phyloP scores from a whole-genome alignment of 148 eudicot genomes.

The Rhododendron williamsianum region DNA sequence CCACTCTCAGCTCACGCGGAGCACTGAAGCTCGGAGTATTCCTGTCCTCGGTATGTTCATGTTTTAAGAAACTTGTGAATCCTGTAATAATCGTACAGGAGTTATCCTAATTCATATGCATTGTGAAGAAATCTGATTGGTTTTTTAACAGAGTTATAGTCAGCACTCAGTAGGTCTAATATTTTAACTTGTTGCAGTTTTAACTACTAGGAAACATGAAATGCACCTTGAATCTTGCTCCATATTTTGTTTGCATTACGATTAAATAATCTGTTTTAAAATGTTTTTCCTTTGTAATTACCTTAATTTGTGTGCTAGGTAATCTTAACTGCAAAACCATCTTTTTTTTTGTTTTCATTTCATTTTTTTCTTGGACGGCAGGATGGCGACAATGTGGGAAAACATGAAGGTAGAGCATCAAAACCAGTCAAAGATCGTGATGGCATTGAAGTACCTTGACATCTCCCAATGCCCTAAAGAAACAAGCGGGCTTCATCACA shows the following conservation, averaged over 20 bases:
- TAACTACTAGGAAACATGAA: neutral
- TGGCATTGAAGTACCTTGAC: slow-evolving; percentile 38
- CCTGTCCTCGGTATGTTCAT: neutral
- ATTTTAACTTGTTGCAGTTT: neutral
- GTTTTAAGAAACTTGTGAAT: neutral
- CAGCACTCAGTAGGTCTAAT: neutral
- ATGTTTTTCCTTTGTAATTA: neutral
- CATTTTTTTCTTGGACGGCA: slow-evolving; percentile 21
- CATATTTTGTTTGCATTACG: neutral
- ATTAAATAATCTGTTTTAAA: neutral
- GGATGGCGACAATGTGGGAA: slow-evolving; percentile 95
- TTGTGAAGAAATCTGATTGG: neutral
- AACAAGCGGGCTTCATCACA: slow-evolving; percentile 63
- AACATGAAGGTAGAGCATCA: slow-evolving; percentile 58
- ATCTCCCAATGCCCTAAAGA: slow-evolving; percentile 66
- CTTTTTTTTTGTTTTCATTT: neutral
- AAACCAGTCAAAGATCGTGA: slow-evolving; percentile 48
- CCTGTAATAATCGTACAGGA: neutral
- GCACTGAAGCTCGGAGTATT: no score
- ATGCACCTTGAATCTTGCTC: neutral
- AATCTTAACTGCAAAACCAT: neutral
- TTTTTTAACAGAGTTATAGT: neutral
- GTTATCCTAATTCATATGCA: neutral
- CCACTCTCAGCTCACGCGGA: neutral
- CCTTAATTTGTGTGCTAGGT: neutral